Base-by-base conservation (phyloP, 768 basidiomycete species). In the Suillus subaureus region DNA sequence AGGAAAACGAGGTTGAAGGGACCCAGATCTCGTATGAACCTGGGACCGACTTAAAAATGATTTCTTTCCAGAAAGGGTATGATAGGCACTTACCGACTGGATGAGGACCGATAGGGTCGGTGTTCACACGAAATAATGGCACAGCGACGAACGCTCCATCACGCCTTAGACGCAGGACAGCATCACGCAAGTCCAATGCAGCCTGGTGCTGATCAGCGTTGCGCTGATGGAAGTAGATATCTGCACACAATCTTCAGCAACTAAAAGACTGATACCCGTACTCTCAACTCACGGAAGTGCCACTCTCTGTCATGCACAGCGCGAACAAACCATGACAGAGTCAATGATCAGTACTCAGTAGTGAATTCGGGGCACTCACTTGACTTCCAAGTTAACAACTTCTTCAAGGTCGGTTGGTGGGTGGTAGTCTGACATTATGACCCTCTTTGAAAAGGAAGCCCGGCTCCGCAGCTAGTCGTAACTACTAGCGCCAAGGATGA, bases 11-110 rank as follows among this genome's bases (percentile, higher is more conserved):
- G 68, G 91, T 88, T 0, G 85, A 81, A 1, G 92, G 92, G 31
- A 83, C 87, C 92, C 92, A 93, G 23, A 93, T 87, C 70, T 93
- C 92, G 70, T 92, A 93, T 0, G 91, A 92, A 4, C 92, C 92
- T 91, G 23, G 62, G 35, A 40, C 26, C 51, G 12, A 64, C 31
- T 60, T 56, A 12, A 23, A 28, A 60, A 4, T 51, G 23, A 51
- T 7, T 54, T 11, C 15, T 15, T 11, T 43, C 54, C 39, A 51
- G 11, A 3, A 6, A 31, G 8, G 1, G 35, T 16, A 39, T 54
- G 11, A 45, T 15, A 57, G 43, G 23, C 12, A 74, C 88, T 70
- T 66, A 88, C 91, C 92, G 61, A 87, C 85, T 4, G 91, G 91
- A 77, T 93, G 92, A 18, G 91, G 91, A 0, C 92, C 91, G 4